phyloP scores from a whole-genome alignment of 768 basidiomycete genomes.

The Punctularia strigosozonata region DNA sequence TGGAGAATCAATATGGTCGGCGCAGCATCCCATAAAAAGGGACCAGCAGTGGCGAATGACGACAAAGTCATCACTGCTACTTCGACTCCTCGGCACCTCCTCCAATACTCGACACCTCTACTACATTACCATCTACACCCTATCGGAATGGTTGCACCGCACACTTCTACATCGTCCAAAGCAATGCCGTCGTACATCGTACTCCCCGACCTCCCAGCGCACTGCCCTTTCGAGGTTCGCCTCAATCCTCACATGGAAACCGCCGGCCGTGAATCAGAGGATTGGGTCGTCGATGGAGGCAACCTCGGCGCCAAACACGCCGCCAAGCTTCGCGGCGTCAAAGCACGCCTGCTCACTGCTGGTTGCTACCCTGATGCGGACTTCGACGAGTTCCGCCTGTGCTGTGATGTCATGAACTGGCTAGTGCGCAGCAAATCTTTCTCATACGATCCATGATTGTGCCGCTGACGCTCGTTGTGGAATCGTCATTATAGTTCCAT shows the following conservation, averaged over 20 bases:
- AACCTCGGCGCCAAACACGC: constrained; percentile 20
- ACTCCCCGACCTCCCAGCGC: constrained; percentile 29
- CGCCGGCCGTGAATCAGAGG: constrained; percentile 24
- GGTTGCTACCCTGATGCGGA: constrained; percentile 48
- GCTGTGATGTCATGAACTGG: constrained; percentile 54
- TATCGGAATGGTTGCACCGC: too few species aligned
- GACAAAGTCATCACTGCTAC: too few species aligned
- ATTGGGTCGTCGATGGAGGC: constrained; percentile 20
- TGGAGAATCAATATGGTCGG: too few species aligned
- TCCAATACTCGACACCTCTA: too few species aligned
- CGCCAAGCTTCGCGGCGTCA: constrained; percentile 37
- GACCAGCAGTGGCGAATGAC: too few species aligned
- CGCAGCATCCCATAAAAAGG: too few species aligned
- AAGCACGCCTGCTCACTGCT: constrained; percentile 56
- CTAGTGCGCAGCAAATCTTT: constrained; percentile 31
- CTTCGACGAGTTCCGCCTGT: constrained; percentile 41
- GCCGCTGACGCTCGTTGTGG: too few species aligned
- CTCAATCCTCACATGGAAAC: constrained; percentile 21
- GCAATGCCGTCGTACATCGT: too few species aligned
- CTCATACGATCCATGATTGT: constrained; percentile 22
- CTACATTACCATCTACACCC: too few species aligned
- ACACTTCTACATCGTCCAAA: too few species aligned
- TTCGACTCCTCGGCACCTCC: too few species aligned
- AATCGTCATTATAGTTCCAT: constrained; percentile 7
- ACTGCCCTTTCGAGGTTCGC: constrained; percentile 25